Percentiles rank a stretch among this genome's conserved stretches.
phyloP scores from a whole-genome alignment of 108 stramenopile genomes.

The Fragilaria crotonensis region DNA sequence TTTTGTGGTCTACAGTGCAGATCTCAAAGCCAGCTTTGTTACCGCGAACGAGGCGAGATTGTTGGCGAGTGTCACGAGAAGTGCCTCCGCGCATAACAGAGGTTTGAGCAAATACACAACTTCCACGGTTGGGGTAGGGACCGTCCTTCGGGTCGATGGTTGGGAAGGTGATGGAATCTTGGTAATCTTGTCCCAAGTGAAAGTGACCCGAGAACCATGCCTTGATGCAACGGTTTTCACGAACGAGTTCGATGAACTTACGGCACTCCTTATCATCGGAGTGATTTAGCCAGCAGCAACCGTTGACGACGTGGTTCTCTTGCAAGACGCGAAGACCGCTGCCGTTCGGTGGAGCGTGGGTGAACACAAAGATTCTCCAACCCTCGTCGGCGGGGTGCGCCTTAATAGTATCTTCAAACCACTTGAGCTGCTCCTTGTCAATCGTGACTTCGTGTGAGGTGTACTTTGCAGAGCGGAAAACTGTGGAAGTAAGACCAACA shows the following conservation, averaged over 20 bases:
- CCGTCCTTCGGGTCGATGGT: slow-evolving; percentile 54
- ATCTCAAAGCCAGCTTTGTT: slow-evolving; percentile 77
- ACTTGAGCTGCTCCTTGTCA: slow-evolving; percentile 80
- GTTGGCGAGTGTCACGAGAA: slow-evolving; percentile 78
- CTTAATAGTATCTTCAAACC: slow-evolving; percentile 76
- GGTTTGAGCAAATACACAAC: slow-evolving; percentile 77
- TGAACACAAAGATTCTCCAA: slow-evolving; percentile 91
- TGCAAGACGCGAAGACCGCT: slow-evolving; percentile 85
- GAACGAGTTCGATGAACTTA: slow-evolving; percentile 74
- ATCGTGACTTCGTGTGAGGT: slow-evolving; percentile 91
- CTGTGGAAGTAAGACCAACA: slow-evolving; percentile 75
- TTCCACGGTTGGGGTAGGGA: slow-evolving; percentile 65
- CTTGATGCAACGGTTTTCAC: slow-evolving; percentile 77
- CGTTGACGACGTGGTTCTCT: slow-evolving; percentile 78
- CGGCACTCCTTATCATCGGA: slow-evolving; percentile 27
- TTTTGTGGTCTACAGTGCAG: slow-evolving; percentile 86
- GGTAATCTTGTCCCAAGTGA: slow-evolving; percentile 76
- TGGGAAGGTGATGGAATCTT: slow-evolving; percentile 49
- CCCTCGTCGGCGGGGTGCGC: slow-evolving; percentile 72
- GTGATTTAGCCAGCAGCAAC: slow-evolving; percentile 89
- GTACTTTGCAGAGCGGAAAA: slow-evolving; percentile 82
- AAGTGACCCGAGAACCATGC: slow-evolving; percentile 94
- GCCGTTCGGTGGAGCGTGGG: slow-evolving; percentile 92
- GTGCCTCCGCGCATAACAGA: slow-evolving; percentile 79
- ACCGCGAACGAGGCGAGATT: slow-evolving; percentile 83